These are phyloP conservation scores for Xylaria hypoxylon DNA, from an alignment of 2,329 filamentous ascomycete species.

Conservation along the genomic window DNA sequence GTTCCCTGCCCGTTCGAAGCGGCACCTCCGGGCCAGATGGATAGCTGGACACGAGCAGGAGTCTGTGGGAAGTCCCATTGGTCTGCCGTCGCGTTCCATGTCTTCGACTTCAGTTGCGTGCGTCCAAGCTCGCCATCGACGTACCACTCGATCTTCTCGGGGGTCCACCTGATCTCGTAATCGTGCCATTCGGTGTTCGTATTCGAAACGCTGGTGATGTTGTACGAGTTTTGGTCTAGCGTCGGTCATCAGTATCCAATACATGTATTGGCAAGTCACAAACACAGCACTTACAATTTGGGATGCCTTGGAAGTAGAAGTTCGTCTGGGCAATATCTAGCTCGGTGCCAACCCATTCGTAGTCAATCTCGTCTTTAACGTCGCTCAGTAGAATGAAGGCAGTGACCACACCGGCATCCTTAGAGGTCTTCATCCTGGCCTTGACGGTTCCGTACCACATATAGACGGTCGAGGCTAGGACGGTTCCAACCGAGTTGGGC, in stretches of 20 bases:
- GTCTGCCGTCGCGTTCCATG: slow-evolving; percentile 86
- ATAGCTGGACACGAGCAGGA: slow-evolving; percentile 89
- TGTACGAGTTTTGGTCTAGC: slow-evolving; percentile 78
- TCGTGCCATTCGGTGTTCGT: slow-evolving; percentile 85
- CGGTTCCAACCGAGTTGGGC: slow-evolving; percentile 83
- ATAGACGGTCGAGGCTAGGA: slow-evolving; percentile 85
- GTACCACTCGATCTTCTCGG: slow-evolving; percentile 86
- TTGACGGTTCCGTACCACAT: slow-evolving; percentile 98
- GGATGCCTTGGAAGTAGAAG: slow-evolving; percentile 95
- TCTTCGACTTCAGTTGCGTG: slow-evolving; percentile 78
- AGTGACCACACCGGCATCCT: slow-evolving; percentile 90
- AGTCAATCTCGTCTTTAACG: slow-evolving; percentile 98
- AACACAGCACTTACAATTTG: slow-evolving; percentile 75
- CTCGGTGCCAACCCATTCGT: slow-evolving; percentile 90
- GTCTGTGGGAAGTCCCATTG: slow-evolving; percentile 92
- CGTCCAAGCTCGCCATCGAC: slow-evolving; percentile 85
- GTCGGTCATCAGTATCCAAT: slow-evolving; percentile 41
- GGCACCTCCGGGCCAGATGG: slow-evolving; percentile 93
- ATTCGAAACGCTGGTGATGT: slow-evolving; percentile 73
- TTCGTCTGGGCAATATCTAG: slow-evolving; percentile 86
- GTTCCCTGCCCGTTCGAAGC: slow-evolving; percentile 84
- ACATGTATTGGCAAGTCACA: background rate
- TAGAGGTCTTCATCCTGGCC: slow-evolving; percentile 84
- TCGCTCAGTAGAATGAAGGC: slow-evolving; percentile 96
- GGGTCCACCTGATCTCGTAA: slow-evolving; percentile 94